Evolutionary conservation across 73 alveolate genomes (phyloP).

Genomic region (Symbiodinium natans): DNA sequence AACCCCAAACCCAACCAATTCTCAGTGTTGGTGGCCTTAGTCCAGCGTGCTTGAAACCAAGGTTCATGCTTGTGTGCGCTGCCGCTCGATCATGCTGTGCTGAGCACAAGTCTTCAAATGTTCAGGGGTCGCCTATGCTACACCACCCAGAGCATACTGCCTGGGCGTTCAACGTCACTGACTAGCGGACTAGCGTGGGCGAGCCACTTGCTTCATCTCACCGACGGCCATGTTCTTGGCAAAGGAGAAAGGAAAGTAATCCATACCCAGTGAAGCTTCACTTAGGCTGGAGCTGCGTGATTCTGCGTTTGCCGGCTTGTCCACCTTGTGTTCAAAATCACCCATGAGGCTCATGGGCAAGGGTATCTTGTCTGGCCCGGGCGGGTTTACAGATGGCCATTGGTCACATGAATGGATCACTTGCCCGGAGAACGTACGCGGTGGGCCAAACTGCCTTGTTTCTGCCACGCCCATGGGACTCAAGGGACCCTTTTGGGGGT

Average conservation of each 20-base stretch:
- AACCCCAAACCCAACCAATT: too few species aligned
- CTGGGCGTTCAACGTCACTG: background rate
- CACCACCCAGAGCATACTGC: too few species aligned
- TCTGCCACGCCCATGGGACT: background rate
- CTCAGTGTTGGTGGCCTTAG: too few species aligned
- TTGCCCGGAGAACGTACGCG: background rate
- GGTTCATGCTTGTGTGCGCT: too few species aligned
- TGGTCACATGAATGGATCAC: too few species aligned
- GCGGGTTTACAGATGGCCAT: background rate
- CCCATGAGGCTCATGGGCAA: background rate
- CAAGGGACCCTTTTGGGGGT: too few species aligned
- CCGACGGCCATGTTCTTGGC: background rate
- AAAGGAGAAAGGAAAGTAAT: too few species aligned
- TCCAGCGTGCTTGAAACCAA: too few species aligned
- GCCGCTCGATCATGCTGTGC: too few species aligned
- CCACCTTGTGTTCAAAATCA: background rate
- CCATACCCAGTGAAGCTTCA: background rate
- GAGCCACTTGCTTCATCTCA: background rate
- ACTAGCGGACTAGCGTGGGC: background rate
- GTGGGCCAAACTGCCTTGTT: background rate
- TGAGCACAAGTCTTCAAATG: too few species aligned
- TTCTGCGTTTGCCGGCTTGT: background rate
- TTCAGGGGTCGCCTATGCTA: too few species aligned
- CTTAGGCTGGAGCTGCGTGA: background rate
- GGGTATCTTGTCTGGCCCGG: background rate